Evolutionary conservation across 768 basidiomycete genomes (phyloP).

Genomic region (Amanita pallidorosea): DNA sequence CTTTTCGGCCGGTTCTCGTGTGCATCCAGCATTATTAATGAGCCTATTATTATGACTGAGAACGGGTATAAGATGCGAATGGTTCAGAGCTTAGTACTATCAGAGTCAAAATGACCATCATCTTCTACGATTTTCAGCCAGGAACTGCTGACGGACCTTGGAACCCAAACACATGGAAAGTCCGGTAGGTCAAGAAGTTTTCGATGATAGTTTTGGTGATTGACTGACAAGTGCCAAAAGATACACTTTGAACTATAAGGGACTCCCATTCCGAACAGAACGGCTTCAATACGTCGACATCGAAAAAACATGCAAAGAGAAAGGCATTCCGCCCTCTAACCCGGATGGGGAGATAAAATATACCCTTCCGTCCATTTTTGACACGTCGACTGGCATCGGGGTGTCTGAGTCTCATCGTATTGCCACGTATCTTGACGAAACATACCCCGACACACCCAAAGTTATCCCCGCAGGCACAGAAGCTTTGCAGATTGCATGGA

Average conservation of each 20-base stretch:
- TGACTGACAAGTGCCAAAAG: slow-evolving; percentile 4
- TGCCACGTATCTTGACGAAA: slow-evolving; percentile 29
- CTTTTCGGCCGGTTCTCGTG: too few relatives aligned
- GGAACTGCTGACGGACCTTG: slow-evolving; percentile 19
- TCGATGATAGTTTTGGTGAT: slow-evolving; percentile 21
- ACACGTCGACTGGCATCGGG: slow-evolving; percentile 20
- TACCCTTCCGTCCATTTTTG: slow-evolving; percentile 29
- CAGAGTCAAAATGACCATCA: slow-evolving; percentile 12
- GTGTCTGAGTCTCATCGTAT: slow-evolving; percentile 27
- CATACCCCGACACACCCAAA: slow-evolving; percentile 23
- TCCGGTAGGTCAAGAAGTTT: slow-evolving; percentile 30
- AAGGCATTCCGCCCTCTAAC: slow-evolving; percentile 21
- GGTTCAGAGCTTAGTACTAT: not conserved
- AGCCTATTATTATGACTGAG: too few relatives aligned
- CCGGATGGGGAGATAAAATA: slow-evolving; percentile 19
- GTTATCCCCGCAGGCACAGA: slow-evolving; percentile 20
- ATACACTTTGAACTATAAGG: slow-evolving; percentile 16
- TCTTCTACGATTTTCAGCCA: slow-evolving; percentile 35
- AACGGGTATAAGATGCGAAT: not conserved
- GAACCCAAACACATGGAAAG: slow-evolving; percentile 38
- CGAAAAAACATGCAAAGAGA: slow-evolving; percentile 18
- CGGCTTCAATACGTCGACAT: slow-evolving; percentile 32
- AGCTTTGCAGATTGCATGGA: slow-evolving; percentile 10
- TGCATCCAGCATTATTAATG: not conserved
- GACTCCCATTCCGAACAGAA: slow-evolving; percentile 26